These are phyloP conservation scores for Populus alba DNA, from an alignment of 345 rosid genomes.

Conservation along the genomic window DNA sequence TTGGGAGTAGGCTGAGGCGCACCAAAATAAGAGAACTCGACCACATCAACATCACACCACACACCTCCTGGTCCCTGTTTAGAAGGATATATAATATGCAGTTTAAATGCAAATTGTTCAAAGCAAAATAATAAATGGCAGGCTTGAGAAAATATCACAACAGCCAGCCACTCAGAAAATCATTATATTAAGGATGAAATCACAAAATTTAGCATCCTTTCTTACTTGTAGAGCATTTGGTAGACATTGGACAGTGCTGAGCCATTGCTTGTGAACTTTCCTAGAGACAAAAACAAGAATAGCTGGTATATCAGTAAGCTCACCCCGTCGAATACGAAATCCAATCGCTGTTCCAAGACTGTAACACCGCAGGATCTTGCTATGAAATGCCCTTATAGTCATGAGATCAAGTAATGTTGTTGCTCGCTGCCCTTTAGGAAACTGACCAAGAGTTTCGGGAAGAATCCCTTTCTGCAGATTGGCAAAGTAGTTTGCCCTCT, in stretches of 20 bases:
- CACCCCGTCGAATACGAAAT: constrained; percentile 72
- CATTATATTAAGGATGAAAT: neutral
- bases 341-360: constrained; percentile 96
- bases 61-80: constrained; percentile 93
- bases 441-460: constrained; percentile 65
- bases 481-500: constrained; percentile 83
- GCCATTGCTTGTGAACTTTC: constrained; percentile 95
- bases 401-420: constrained; percentile 82
- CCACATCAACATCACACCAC: constrained; percentile 98
- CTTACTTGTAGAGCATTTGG: constrained; percentile 81
- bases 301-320: constrained; percentile 81
- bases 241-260: constrained; percentile 69
- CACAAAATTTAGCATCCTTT: neutral
- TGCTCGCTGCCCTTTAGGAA: constrained; percentile 84
- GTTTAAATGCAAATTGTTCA: constrained; percentile 20
- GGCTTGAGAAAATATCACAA: neutral
- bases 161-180: too few species aligned
- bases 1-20: constrained; percentile 83
- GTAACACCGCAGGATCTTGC: constrained; percentile 74
- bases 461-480: constrained; percentile 90
- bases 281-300: constrained; percentile 93
- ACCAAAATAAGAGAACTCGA: constrained; percentile 89
- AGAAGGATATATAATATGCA: neutral
- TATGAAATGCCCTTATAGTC: constrained; percentile 96
- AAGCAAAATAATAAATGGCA: constrained; percentile 4